These are phyloP conservation scores for Fusarium incarnatum DNA, from an alignment of 2,329 filamentous ascomycete species.

Conservation along the genomic window DNA sequence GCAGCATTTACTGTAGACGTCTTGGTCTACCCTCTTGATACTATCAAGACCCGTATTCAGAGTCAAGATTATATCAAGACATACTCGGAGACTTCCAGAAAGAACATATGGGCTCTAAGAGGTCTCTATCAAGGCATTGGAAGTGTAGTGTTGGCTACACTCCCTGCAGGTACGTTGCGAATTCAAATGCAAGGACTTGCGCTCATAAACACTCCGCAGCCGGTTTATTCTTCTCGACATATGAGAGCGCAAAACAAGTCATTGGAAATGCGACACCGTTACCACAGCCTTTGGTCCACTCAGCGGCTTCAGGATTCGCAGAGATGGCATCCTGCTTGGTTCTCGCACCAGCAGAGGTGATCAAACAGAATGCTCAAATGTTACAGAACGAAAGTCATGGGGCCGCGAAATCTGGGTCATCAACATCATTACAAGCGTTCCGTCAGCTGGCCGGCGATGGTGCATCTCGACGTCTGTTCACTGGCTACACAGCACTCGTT, in stretches of 20 bases:
- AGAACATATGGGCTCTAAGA: slow-evolving; percentile 67
- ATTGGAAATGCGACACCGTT: slow-evolving; percentile 66
- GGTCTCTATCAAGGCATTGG: slow-evolving; percentile 90
- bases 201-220: slow-evolving; percentile 59
- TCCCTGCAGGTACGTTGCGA: slow-evolving; percentile 77
- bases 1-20: slow-evolving; percentile 89
- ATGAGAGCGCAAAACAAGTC: slow-evolving; percentile 78
- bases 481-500: slow-evolving; percentile 83
- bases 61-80: slow-evolving; percentile 78
- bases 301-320: slow-evolving; percentile 77
- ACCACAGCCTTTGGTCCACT: slow-evolving; percentile 77
- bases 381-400: slow-evolving; percentile 55
- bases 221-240: slow-evolving; percentile 90
- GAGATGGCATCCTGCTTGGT: slow-evolving; percentile 89
- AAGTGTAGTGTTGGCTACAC: slow-evolving; percentile 83
- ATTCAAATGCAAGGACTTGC: background rate
- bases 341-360: slow-evolving; percentile 87
- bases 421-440: slow-evolving; percentile 63
- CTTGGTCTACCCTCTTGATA: slow-evolving; percentile 88
- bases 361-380: slow-evolving; percentile 96
- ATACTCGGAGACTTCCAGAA: slow-evolving; percentile 68
- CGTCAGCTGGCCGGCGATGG: slow-evolving; percentile 64
- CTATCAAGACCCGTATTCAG: slow-evolving; percentile 87
- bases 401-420: slow-evolving; percentile 34
- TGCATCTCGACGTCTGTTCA: slow-evolving; percentile 68